Evolutionary conservation across 106 monocot genomes (phyloP).

Genomic region (Ottelia alismoides): DNA sequence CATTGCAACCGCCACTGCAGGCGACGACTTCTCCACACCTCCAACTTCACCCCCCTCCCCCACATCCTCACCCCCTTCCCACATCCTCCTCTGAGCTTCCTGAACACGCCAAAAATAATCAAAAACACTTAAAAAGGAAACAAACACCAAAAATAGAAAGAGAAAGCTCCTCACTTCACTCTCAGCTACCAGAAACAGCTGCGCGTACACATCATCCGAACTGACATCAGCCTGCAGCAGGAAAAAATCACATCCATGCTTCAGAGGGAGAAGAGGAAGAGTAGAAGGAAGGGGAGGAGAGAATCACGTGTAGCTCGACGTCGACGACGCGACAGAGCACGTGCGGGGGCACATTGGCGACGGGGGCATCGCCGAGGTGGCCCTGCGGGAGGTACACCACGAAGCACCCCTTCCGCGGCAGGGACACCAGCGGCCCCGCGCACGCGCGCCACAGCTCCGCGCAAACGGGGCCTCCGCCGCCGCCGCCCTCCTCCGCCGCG

Average conservation of each 20-base stretch:
- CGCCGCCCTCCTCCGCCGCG: background rate
- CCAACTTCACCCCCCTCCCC: constrained; percentile 4
- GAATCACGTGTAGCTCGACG: constrained; percentile 10
- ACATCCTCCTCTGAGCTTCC: constrained; percentile 6
- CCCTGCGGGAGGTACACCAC: constrained; percentile 27
- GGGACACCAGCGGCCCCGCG: constrained; percentile 14
- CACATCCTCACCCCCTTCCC: constrained; percentile 3
- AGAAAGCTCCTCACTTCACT: constrained; percentile 7
- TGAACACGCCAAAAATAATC: no score
- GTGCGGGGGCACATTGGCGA: constrained; percentile 5
- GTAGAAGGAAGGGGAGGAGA: background rate
- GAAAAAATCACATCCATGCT: background rate
- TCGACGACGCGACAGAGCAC: constrained; percentile 19
- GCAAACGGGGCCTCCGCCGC: background rate
- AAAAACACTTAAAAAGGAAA: no score
- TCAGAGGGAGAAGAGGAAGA: no score
- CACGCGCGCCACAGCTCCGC: constrained; percentile 27
- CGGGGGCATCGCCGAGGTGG: constrained; percentile 1
- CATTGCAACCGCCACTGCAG: no score
- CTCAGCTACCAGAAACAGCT: constrained; percentile 13
- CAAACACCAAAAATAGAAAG: no score
- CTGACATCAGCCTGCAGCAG: constrained; percentile 20
- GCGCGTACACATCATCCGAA: constrained; percentile 23
- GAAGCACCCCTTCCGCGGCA: constrained; percentile 14
- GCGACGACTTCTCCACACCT: background rate